Base-by-base conservation (phyloP, 805 yeast genomes). In the Candida morakotiae region DNA sequence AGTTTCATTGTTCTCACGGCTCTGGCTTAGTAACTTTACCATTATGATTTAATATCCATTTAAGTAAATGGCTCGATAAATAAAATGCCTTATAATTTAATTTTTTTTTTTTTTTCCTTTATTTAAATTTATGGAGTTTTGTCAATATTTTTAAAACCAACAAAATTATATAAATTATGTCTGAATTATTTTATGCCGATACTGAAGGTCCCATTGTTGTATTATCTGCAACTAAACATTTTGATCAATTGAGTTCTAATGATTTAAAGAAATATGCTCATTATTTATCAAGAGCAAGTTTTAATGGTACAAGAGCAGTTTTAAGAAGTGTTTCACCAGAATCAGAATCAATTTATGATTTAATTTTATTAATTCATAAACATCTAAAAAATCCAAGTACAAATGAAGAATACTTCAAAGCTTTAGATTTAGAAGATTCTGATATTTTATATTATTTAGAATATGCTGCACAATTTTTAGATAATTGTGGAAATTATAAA, bases 251-350 rank as follows among this genome's bases (percentile, higher is more conserved):
- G 50, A 70, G 83, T 11, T 59, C 64, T 6, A 58, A 66, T 27
- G 81, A 81, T 44, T 75, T 84, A 54, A 69, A 71, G 40, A 44
- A 51, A 27, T 87, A 87, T 53, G 94, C 96, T 15, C 95, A 87
- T 62, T 79, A 79, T 56, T 76, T 87, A 60, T 78, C 89, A 27
- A 77, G 81, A 52, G 96, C 95, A 2, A 78, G 88, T 30, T 94
- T 85, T 56, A 78, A 77, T 62, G 96, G 96, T 26, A 73, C 93
- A 9, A 69, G 93, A 44, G 85, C 81, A 5, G 86, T 84, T 2
- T 64, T 86, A 42, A 71, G 95, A 51, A 87, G 87, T 28, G 94
- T 87, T 5, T 81, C 89, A 9, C 83, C 83, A 16, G 95, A 87
- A 52, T 76, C 87, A 42, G 95, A 87, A 58, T 55, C 60, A 16